Evolutionary conservation across 2,329 filamentous ascomycete genomes (phyloP), one percentile per base, ranked within the genome.

Genomic region (Alternaria brassicicola): DNA sequence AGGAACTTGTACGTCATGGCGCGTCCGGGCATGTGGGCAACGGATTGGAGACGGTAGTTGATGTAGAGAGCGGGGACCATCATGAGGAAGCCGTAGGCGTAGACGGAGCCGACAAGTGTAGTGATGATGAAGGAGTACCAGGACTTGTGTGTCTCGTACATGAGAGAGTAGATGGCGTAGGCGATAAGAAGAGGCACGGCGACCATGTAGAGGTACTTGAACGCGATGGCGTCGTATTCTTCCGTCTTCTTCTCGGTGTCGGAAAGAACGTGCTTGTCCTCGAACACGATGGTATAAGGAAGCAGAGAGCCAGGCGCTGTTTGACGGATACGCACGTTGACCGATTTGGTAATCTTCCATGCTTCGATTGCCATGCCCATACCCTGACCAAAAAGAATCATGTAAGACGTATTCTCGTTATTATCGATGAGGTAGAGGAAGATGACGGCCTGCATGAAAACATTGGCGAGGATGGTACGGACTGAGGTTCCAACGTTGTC

Each of bases 1-100:
- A 98, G 82, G 80, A 97, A 97, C 81, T 98, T 97, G 86, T 97
- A 97, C 77, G 89, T 94, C 92, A 99, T 95, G 46, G 95, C 93
- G 81, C 92, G 94, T 67, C 85, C 92, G 1, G 95, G 93, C 94
- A 99, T 97, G 80, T 99, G 95, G 10, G 95, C 95, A 31, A 98
- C 92, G 67, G 82, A 85, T 77, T 87, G 97, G 67, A 99, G 87
- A 12, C 94, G 89, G 83, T 99, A 99, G 85, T 99, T 99, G 87
- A 99, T 99, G 82, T 98, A 99, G 31, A 99, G 84, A 59, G 88
- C 90, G 13, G 95, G 95, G 8, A 99, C 90, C 95, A 99, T 99
- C 93, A 99, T 97, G 61, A 99, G 82, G 84, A 99, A 99, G 4
- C 95, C 95, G 76, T 99, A 99, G 0, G 95, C 93, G 77, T 99